phyloP scores from a whole-genome alignment of 2,329 filamentous ascomycete species.

The Calonectria pseudoreteaudii region DNA sequence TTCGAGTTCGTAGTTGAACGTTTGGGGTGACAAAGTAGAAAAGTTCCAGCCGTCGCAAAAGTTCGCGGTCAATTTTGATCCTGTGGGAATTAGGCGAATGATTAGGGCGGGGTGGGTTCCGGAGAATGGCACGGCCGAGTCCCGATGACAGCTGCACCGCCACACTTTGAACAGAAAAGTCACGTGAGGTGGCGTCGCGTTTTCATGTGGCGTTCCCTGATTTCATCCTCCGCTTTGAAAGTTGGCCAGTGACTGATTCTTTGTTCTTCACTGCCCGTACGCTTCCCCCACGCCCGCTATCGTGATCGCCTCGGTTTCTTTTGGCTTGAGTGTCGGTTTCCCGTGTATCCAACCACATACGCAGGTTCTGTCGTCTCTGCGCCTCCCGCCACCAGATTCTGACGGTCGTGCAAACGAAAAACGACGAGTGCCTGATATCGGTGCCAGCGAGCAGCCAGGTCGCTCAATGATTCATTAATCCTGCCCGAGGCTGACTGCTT shows the following conservation, averaged over 20 bases:
- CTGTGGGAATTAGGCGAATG: conserved; percentile 47
- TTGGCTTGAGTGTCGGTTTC: conserved; percentile 34
- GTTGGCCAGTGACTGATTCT: conserved; percentile 42
- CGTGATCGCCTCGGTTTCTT: conserved; percentile 39
- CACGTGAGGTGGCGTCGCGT: conserved; percentile 33
- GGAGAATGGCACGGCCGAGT: conserved; percentile 26
- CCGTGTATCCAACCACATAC: conserved; percentile 35
- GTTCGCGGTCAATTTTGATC: conserved; percentile 45
- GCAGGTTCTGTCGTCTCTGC: conserved; percentile 37
- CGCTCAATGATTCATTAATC: conserved; percentile 45
- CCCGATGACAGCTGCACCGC: conserved; percentile 32
- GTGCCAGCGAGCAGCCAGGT: conserved; percentile 20
- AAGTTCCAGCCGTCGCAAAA: conserved; percentile 42
- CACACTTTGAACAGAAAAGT: conserved; percentile 30
- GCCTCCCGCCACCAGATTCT: conserved; percentile 34
- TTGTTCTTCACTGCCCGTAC: conserved; percentile 38
- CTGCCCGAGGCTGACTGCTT: conserved; percentile 36
- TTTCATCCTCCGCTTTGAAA: conserved; percentile 42
- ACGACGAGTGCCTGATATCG: conserved; percentile 20
- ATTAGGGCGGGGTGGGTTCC: conserved; percentile 36
- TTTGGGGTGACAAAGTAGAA: conserved; percentile 47
- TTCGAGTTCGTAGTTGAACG: conserved; percentile 80
- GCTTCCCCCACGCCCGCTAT: conserved; percentile 34
- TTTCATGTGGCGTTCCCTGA: conserved; percentile 41
- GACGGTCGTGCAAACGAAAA: conserved; percentile 33